Conservation (phyloP, 306 rosid species). For the Gastrolobium villosum region DNA sequence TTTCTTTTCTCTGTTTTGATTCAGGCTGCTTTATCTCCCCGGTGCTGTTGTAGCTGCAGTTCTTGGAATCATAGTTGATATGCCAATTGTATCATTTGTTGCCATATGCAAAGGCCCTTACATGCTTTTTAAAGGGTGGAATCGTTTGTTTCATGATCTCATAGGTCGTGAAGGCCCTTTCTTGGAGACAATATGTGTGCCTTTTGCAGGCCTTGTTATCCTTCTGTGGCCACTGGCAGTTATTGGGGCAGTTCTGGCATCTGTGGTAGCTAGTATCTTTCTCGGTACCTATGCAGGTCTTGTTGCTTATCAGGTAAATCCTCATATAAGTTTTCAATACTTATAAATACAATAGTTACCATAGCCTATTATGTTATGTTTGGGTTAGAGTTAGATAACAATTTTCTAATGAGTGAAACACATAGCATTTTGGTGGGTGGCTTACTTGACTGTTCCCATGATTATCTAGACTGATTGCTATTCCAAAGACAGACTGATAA, state of each 20-base stretch:
- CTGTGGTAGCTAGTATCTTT: conserved; percentile 72
- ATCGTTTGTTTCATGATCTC: conserved; percentile 92
- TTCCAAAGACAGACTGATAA: background rate
- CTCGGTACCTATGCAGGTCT: conserved; percentile 85
- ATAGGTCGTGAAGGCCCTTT: conserved; percentile 99
- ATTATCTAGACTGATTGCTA: too few relatives aligned
- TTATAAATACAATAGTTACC: background rate
- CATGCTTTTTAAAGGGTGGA: conserved; percentile 99
- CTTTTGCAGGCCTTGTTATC: conserved; percentile 94
- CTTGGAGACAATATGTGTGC: conserved; percentile 97
- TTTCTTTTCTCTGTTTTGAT: conserved; percentile 17
- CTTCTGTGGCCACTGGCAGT: conserved; percentile 97
- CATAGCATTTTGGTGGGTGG: background rate
- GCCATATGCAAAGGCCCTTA: conserved; percentile 75
- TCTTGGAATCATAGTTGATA: conserved; percentile 78
- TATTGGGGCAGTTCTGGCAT: conserved; percentile 73
- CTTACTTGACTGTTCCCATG: background rate
- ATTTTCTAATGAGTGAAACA: background rate
- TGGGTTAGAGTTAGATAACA: too few relatives aligned
- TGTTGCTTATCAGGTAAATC: conserved; percentile 78
- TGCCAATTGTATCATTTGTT: conserved; percentile 71
- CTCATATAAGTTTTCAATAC: conserved; percentile 16
- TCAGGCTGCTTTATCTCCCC: conserved; percentile 78
- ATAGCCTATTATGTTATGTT: background rate
- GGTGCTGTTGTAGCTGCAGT: conserved; percentile 70